Percentiles rank a stretch among this genome's conserved stretches.
These are phyloP conservation scores for Triticum dicoccoides DNA, from an alignment of 176 grass and related monocot genomes.

Conservation along the genomic window DNA sequence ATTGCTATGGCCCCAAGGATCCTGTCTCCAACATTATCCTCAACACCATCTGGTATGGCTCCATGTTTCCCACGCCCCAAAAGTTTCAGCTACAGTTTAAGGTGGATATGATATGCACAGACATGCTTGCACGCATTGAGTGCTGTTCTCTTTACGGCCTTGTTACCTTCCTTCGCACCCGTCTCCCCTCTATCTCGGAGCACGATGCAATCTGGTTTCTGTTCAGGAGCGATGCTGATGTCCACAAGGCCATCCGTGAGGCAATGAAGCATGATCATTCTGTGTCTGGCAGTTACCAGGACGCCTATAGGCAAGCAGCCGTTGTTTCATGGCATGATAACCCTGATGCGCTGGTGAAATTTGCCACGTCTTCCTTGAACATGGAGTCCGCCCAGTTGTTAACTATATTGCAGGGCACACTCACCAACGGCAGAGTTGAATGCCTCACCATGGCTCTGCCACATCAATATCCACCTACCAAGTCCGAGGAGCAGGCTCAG, in stretches of 20 bases:
- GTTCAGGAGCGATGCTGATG: background rate
- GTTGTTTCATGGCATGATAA: conserved; percentile 5
- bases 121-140: background rate
- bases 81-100: background rate
- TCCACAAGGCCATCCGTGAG: background rate
- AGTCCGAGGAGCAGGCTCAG: background rate
- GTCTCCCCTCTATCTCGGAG: background rate
- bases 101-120: conserved; percentile 6
- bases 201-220: background rate
- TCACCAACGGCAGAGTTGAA: background rate
- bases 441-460: background rate
- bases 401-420: background rate
- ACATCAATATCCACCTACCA: background rate
- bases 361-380: background rate
- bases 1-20: background rate
- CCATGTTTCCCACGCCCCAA: background rate
- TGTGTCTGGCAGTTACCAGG: background rate
- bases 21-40: conserved; percentile 22
- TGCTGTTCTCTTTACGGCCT: background rate
- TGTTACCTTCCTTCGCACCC: background rate
- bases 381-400: background rate
- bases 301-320: background rate
- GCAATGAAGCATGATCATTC: background rate
- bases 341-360: background rate
- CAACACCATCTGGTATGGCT: conserved; percentile 12